Conservation (phyloP, 768 basidiomycete genomes). For the Hygrocybe punicea region DNA sequence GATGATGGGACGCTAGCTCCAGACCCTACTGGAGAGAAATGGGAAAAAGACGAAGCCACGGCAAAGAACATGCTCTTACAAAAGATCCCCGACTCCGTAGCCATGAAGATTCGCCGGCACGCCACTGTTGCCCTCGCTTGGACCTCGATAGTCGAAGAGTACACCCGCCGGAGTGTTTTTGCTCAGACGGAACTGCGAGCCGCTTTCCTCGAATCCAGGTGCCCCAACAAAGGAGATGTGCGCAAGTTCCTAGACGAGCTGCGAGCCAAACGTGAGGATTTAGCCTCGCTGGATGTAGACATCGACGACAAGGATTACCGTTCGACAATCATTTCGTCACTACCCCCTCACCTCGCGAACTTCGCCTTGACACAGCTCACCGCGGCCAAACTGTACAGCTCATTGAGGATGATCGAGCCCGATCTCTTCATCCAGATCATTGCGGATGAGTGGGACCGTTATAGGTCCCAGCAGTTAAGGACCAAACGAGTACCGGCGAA, state of each 20-base stretch:
- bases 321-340: conserved; percentile 30
- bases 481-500: not conserved
- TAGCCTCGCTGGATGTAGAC: conserved; percentile 27
- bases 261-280: conserved; percentile 20
- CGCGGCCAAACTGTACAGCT: conserved; percentile 12
- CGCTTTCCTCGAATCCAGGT: conserved; percentile 29
- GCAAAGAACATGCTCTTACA: conserved; percentile 31
- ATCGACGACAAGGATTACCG: conserved; percentile 31
- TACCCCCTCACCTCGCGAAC: conserved; percentile 25
- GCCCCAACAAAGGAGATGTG: conserved; percentile 27
- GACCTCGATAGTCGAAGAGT: conserved; percentile 31
- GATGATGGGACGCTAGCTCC: too few species aligned
- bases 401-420: not conserved
- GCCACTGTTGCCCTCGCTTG: conserved; percentile 29
- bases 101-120: conserved; percentile 24
- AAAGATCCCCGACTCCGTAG: conserved; percentile 30
- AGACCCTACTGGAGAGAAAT: too few species aligned
- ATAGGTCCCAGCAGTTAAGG: conserved; percentile 1
- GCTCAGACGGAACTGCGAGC: conserved; percentile 27
- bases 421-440: conserved; percentile 8
- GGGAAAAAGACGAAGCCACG: too few species aligned
- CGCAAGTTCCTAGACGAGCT: conserved; percentile 27
- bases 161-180: conserved; percentile 31
- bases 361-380: conserved; percentile 28
- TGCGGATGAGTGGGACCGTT: conserved; percentile 27